These are phyloP conservation scores for Inga oerstediana DNA, from an alignment of 306 rosid genomes.

Conservation along the genomic window DNA sequence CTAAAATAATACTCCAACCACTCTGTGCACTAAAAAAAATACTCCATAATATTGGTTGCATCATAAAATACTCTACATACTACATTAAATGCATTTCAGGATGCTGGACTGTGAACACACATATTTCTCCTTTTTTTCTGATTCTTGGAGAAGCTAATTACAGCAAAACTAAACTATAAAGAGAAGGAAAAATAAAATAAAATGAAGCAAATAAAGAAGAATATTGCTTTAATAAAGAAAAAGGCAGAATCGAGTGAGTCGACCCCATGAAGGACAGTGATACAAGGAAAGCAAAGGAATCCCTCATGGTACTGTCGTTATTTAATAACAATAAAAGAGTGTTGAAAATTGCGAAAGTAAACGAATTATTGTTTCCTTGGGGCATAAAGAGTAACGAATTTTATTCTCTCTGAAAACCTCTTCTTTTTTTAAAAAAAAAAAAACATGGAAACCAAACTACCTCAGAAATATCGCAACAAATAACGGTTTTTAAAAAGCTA, in stretches of 20 bases:
- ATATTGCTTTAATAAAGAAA: conserved; percentile 44
- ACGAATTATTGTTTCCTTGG: conserved; percentile 33
- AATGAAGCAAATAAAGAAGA: background rate
- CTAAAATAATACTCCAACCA: too few relatives aligned
- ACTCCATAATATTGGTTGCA: fast-evolving
- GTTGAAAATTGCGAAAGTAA: conserved; percentile 39
- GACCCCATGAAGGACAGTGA: conserved; percentile 45
- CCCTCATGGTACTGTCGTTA: conserved; percentile 15
- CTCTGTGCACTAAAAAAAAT: too few relatives aligned
- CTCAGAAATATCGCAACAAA: conserved; percentile 26
- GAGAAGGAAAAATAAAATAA: background rate
- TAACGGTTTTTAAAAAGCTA: conserved; percentile 34
- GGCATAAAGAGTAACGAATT: conserved; percentile 12
- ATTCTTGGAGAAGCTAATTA: conserved; percentile 24
- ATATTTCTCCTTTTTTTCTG: background rate
- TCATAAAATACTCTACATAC: too few relatives aligned
- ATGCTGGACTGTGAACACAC: too few relatives aligned
- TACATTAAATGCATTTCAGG: too few relatives aligned
- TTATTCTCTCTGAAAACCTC: conserved; percentile 25
- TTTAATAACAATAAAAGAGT: conserved; percentile 18
- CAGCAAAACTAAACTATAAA: conserved; percentile 33
- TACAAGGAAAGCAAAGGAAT: conserved; percentile 51
- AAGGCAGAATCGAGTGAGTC: conserved; percentile 32
- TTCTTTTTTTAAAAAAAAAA: background rate
- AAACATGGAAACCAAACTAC: conserved; percentile 3